These are phyloP conservation scores for Reutealis trisperma DNA, from an alignment of 345 rosid genomes.

Conservation along the genomic window DNA sequence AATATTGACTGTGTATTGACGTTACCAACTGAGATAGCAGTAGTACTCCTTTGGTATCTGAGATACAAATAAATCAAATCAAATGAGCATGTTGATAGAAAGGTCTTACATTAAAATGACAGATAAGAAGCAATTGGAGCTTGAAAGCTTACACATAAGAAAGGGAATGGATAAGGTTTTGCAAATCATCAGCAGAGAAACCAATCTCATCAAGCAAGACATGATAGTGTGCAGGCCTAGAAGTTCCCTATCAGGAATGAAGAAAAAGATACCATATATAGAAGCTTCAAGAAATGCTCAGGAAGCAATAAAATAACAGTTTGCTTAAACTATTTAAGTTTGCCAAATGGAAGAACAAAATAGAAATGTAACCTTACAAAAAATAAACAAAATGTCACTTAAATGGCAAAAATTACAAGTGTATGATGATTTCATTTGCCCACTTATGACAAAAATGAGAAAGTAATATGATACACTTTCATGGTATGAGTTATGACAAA, in stretches of 20 bases:
- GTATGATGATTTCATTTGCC: no score
- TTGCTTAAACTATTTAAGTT: neutral
- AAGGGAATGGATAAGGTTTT: constrained; percentile 65
- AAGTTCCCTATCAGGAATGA: constrained; percentile 58
- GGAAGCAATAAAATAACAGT: neutral
- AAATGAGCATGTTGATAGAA: neutral
- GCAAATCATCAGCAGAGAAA: constrained; percentile 67
- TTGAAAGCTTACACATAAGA: constrained; percentile 74
- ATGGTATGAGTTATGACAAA: no score
- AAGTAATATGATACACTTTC: neutral
- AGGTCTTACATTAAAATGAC: neutral
- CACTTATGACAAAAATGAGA: no score
- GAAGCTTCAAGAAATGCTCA: neutral
- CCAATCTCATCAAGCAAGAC: constrained; percentile 85
- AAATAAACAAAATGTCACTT: neutral
- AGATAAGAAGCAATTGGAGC: constrained; percentile 6
- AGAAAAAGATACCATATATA: neutral
- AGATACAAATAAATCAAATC: constrained; percentile 1
- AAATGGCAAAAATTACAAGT: neutral
- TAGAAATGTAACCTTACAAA: neutral
- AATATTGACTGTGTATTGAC: neutral
- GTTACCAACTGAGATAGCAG: constrained; percentile 81
- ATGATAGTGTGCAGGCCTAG: constrained; percentile 90
- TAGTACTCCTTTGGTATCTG: constrained; percentile 86
- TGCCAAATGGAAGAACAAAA: neutral